Evolutionary conservation across 202 grass and related monocot genomes (phyloP), one percentile per base, ranked within the genome.

Genomic region (Musa balbisiana): DNA sequence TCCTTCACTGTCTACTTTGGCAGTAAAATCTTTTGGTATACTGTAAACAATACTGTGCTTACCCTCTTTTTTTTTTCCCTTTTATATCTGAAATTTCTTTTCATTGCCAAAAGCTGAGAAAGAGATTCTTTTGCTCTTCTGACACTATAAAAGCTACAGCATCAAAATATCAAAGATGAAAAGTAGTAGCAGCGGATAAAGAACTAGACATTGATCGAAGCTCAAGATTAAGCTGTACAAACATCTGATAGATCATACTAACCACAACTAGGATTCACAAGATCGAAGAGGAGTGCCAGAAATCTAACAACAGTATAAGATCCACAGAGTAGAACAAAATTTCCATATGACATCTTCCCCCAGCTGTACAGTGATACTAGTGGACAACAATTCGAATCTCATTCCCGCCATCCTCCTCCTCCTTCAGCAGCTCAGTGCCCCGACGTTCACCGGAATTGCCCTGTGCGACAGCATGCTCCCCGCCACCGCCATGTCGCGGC

Each of bases 401-500:
- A 15, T 71, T 70, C 76, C 21, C 26, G 20, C 74, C 75, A 77
- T 78, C 83, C 26, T 74, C 59, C 49, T 74, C 59, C 55, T 64
- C 50, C 43, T 51, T 93, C 85, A 99, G 84, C 89, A 99, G 67
- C 87, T 95, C 84, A 99, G 83, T 24, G 91, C 96, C 83, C 95
- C 91, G 51, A 88, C 95, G 71, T 99, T 99, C 84, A 90, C 87
- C 72, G 85, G 93, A 10, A 93, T 81, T 2, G 83, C 49, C 21
- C 96, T 86, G 3, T 87, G 91, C 25, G 89, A 83, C 77, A 99
- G 82, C 74, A 99, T 79, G 55, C 89, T 95, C 0, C 96, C 96
- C 23, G 92, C 96, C 81, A 90, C 96, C 2, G 91, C 87, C 89
- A 99, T 79, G 82, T 99, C 96, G 71, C 96, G 87, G 79, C 96